Evolutionary conservation across 2,329 filamentous ascomycete species (phyloP).

Genomic region (Calonectria hawksworthii): DNA sequence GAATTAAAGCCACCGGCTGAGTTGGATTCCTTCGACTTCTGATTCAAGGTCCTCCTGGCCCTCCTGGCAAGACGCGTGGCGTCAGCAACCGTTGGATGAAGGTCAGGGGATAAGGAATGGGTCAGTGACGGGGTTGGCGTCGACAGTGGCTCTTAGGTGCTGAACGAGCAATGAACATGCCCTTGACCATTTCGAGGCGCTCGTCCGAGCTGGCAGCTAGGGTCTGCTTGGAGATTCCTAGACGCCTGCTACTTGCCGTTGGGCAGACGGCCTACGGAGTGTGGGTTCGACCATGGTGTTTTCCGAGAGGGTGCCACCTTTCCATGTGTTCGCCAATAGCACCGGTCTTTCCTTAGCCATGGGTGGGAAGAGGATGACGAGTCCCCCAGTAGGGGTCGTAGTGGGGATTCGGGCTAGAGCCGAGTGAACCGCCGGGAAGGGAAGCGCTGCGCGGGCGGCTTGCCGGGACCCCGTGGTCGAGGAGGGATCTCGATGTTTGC

Average conservation of each 20-base stretch:
- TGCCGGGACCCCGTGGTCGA: constrained; percentile 37
- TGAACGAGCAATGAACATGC: constrained; percentile 29
- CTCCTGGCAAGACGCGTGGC: constrained; percentile 47
- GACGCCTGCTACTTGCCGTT: constrained; percentile 47
- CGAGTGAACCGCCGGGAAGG: constrained; percentile 55
- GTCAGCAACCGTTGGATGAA: constrained; percentile 44
- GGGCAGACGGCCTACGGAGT: constrained; percentile 40
- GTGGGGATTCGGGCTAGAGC: constrained; percentile 55
- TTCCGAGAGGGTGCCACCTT: constrained; percentile 44
- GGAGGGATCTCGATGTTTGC: constrained; percentile 47
- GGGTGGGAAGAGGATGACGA: constrained; percentile 50
- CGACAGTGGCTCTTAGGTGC: constrained; percentile 34
- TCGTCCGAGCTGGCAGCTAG: constrained; percentile 45
- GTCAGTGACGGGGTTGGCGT: constrained; percentile 35
- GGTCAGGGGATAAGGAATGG: constrained; percentile 34
- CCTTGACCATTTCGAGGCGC: constrained; percentile 49
- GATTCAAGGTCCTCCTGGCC: constrained; percentile 38
- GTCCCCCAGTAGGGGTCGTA: constrained; percentile 48
- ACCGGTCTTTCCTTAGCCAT: constrained; percentile 51
- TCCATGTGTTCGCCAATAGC: constrained; percentile 51
- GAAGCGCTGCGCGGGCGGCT: constrained; percentile 42
- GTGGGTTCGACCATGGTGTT: constrained; percentile 43
- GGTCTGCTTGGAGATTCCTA: constrained; percentile 38
- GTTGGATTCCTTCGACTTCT: constrained; percentile 35
- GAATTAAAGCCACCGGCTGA: constrained; percentile 34